Base-by-base conservation (phyloP, 805 yeast species). In the Ogataea degrootiae region DNA sequence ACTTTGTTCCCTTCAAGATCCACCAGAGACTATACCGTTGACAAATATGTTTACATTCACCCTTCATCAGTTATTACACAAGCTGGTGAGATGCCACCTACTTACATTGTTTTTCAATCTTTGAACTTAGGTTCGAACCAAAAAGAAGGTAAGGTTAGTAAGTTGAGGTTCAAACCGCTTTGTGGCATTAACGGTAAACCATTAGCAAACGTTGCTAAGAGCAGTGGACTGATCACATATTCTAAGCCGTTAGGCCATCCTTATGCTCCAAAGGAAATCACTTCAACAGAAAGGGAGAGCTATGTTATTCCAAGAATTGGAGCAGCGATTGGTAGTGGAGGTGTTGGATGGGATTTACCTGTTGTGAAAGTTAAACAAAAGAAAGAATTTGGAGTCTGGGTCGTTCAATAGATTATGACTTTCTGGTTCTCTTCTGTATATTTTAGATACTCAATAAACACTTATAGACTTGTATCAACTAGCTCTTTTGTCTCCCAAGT, bases 191-290 rank as follows among this genome's bases (percentile, higher is more conserved):
- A 78, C 5, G 90, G 90, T 3, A 76, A 79, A 22, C 91, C 91
- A 42, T 67, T 94, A 44, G 79, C 92, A 8, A 87, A 87, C 53
- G 74, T 94, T 17, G 91, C 89, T 16, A 85, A 83, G 54, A 71
- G 71, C 29, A 82, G 95, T 16, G 81, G 86, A 0, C 69, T 92
- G 41, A 60, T 92, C 38, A 80, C 92, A 0, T 91, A 85, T 65
- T 89, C 97, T 26, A 92, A 91, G 60, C 98, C 98, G 0, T 68
- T 92, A 44, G 96, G 96, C 0, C 86, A 87, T 46, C 96, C 97
- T 3, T 80, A 88, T 59, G 95, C 89, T 1, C 95, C 96, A 2
- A 84, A 83, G 59, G 72, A 76, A 53, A 58, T 87, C 15, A 70
- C 80, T 4, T 70, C 86, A 0, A 78, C 82, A 3, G 85, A 83